Evolutionary conservation across 2,329 filamentous ascomycete species (phyloP), one percentile per base, ranked within the genome.

Genomic region (Dactylella cylindrospora): DNA sequence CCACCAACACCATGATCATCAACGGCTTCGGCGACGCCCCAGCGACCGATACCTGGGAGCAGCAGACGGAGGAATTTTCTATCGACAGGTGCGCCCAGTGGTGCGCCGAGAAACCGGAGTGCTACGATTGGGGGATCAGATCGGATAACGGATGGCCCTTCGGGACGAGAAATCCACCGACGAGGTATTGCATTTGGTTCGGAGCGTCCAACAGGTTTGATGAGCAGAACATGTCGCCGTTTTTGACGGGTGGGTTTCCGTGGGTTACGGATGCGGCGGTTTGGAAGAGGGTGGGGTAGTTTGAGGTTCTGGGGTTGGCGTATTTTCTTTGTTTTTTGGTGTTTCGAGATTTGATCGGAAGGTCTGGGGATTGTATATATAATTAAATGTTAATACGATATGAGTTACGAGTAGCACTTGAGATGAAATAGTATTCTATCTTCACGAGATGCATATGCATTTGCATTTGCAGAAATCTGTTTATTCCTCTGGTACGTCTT

Each of bases 281-380:
- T 25, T 54, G 50, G 39, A 45, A 54, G 40, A 33, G 40, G 13
- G 45, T 45, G n/a, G n/a, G n/a, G n/a, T n/a, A n/a, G n/a, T n/a
- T n/a, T n/a, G n/a, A n/a, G n/a, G n/a, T n/a, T n/a, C n/a, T n/a
- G n/a, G n/a, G n/a, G n/a, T n/a, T n/a, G n/a, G n/a, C n/a, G n/a
- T n/a, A n/a, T n/a, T n/a, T n/a, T n/a, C n/a, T n/a, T n/a, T n/a
- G n/a, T n/a, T n/a, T n/a, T n/a, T n/a, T n/a, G n/a, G n/a, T n/a
- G n/a, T n/a, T n/a, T n/a, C n/a, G n/a, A n/a, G n/a, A n/a, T n/a
- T n/a, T n/a, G n/a, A n/a, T n/a, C n/a, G n/a, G n/a, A n/a, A n/a
- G n/a, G n/a, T n/a, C n/a, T n/a, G n/a, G n/a, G n/a, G n/a, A n/a
- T n/a, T n/a, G n/a, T n/a, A n/a, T n/a, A n/a, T n/a, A n/a, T n/a